Conservation (phyloP, 2,329 filamentous ascomycete species). For the Penicillium capsulatum region DNA sequence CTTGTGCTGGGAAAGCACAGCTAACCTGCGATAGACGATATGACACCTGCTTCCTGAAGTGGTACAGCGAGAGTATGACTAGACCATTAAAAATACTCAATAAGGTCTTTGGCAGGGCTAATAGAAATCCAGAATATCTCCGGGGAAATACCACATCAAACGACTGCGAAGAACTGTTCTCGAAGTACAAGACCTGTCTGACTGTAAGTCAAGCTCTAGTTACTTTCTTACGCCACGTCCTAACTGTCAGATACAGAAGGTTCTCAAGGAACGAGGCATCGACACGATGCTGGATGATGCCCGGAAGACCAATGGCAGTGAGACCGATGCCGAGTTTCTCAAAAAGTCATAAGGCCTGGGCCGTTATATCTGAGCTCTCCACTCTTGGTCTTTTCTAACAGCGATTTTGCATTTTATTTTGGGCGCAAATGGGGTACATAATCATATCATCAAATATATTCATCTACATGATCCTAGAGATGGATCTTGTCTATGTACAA, state of each 20-base stretch:
- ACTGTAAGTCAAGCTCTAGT: conserved; percentile 53
- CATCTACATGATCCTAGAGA: too few relatives aligned
- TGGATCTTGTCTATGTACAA: too few relatives aligned
- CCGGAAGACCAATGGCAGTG: conserved; percentile 72
- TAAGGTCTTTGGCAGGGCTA: too few relatives aligned
- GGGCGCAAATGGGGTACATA: conserved; percentile 6
- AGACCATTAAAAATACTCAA: not conserved
- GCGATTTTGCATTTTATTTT: conserved; percentile 4
- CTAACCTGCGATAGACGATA: conserved; percentile 64
- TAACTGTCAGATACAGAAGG: conserved; percentile 56
- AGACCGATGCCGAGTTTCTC: conserved; percentile 73
- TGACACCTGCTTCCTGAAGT: conserved; percentile 96
- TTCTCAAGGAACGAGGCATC: conserved; percentile 82
- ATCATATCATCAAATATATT: not conserved
- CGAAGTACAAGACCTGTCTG: conserved; percentile 81
- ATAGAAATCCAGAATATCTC: conserved; percentile 67
- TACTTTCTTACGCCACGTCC: not conserved
- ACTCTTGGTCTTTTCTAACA: conserved; percentile 4
- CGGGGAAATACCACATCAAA: conserved; percentile 76
- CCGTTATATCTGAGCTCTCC: conserved; percentile 2
- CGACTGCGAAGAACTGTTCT: conserved; percentile 82
- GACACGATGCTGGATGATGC: conserved; percentile 91
- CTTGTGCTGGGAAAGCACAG: conserved; percentile 1
- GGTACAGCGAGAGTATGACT: conserved; percentile 90
- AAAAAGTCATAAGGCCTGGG: conserved; percentile 25